Evolutionary conservation across 352 stramenopile species (phyloP).

Genomic region (Elongisporangium anandrum): DNA sequence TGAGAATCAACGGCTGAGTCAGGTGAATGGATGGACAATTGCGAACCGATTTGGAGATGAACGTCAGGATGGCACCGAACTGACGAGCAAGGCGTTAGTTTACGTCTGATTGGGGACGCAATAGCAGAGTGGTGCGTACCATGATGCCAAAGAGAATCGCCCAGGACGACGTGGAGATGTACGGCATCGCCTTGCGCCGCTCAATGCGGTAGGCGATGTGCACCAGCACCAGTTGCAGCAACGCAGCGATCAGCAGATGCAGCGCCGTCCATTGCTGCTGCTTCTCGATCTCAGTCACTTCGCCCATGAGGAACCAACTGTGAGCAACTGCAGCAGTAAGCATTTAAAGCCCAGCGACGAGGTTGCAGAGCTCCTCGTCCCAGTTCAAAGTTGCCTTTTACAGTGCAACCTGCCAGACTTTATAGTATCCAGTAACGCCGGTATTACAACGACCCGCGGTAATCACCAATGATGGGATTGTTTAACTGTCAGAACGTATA

Average conservation of each 20-base stretch:
- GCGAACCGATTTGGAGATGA: constrained; percentile 36
- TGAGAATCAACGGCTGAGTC: background rate
- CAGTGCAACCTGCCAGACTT: background rate
- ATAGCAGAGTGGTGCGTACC: constrained; percentile 16
- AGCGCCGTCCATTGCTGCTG: constrained; percentile 46
- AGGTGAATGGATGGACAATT: background rate
- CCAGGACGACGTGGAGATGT: constrained; percentile 61
- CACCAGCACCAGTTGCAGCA: constrained; percentile 59
- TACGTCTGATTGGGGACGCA: constrained; percentile 1
- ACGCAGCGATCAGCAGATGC: constrained; percentile 57
- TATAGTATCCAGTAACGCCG: background rate
- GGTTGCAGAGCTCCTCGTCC: background rate
- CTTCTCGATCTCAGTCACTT: constrained; percentile 18
- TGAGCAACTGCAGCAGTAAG: too few relatives aligned
- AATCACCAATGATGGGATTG: background rate
- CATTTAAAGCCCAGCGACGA: too few relatives aligned
- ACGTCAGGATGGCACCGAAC: constrained; percentile 33
- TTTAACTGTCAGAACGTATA: background rate
- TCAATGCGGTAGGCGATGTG: constrained; percentile 65
- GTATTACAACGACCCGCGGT: background rate
- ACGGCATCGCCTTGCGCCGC: constrained; percentile 28
- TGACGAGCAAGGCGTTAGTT: constrained; percentile 5
- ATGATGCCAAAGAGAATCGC: constrained; percentile 55
- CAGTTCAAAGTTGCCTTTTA: background rate
- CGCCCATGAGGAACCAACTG: constrained; percentile 8